Percentiles rank a stretch among this genome's conserved stretches.
phyloP scores from a whole-genome alignment of 768 basidiomycete genomes.

The Tricholoma sp. region DNA sequence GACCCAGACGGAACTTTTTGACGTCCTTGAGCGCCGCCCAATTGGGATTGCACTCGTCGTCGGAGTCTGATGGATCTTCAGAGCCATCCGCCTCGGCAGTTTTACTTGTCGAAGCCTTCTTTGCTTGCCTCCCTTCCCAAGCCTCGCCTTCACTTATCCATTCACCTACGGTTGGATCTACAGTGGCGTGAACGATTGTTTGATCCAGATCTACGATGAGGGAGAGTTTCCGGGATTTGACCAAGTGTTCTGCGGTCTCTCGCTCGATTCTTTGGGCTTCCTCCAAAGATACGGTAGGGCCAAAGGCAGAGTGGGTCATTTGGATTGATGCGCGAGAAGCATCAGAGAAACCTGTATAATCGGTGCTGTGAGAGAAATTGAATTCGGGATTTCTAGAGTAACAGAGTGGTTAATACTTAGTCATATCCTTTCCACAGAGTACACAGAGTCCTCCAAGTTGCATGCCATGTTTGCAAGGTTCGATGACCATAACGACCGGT shows the following conservation, averaged over 20 bases:
- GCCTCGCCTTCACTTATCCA: constrained; percentile 87
- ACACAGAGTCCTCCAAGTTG: constrained; percentile 91
- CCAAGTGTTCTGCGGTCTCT: constrained; percentile 74
- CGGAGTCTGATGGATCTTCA: constrained; percentile 35
- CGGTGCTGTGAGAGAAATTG: constrained; percentile 38
- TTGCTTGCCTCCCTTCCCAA: constrained; percentile 63
- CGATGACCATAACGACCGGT: constrained; percentile 62
- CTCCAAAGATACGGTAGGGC: constrained; percentile 86
- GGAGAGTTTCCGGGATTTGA: constrained; percentile 73
- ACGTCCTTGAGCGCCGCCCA: constrained; percentile 91
- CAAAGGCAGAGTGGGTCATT: constrained; percentile 91
- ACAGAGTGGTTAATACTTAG: constrained; percentile 46
- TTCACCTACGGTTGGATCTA: constrained; percentile 97
- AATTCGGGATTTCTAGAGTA: background rate
- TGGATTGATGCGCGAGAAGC: constrained; percentile 83
- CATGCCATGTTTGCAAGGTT: constrained; percentile 96
- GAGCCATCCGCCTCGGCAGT: constrained; percentile 28
- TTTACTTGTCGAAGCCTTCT: constrained; percentile 31
- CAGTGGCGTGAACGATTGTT: constrained; percentile 97
- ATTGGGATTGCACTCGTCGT: constrained; percentile 82
- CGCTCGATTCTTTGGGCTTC: constrained; percentile 88
- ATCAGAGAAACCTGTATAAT: constrained; percentile 87
- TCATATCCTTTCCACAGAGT: constrained; percentile 94
- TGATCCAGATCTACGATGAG: constrained; percentile 99
- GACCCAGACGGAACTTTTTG: constrained; percentile 78